Conservation (phyloP, 2,329 filamentous ascomycete genomes). For the Penicillium olsonii region DNA sequence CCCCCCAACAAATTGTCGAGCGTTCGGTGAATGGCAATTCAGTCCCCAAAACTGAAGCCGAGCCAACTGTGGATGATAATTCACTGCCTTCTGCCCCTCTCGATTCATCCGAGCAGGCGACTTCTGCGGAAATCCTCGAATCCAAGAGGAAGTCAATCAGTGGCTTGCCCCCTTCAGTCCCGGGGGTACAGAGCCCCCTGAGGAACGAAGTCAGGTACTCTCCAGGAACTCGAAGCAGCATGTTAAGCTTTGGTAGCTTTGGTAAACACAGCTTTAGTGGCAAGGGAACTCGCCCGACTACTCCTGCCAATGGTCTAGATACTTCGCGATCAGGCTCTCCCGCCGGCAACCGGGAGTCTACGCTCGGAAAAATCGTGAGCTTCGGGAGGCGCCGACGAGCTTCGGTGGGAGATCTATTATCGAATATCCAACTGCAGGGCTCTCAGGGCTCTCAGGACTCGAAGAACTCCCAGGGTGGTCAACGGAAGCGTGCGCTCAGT, state of each 20-base stretch:
- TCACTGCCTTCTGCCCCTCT: constrained; percentile 2
- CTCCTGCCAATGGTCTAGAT: constrained; percentile 19
- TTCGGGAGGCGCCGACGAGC: constrained; percentile 30
- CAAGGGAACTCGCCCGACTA: constrained; percentile 21
- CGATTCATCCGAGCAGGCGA: constrained; percentile 2
- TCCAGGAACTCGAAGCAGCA: constrained; percentile 25
- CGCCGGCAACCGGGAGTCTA: constrained; percentile 19
- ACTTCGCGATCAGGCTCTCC: constrained; percentile 7
- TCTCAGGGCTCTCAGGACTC: constrained; percentile 9
- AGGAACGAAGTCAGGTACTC: constrained; percentile 28
- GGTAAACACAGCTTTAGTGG: constrained; percentile 19
- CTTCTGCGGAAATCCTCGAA: constrained; percentile 20
- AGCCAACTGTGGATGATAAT: constrained; percentile 4
- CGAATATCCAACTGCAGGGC: constrained; percentile 20
- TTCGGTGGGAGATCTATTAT: constrained; percentile 25
- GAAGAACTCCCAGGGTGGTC: constrained; percentile 1
- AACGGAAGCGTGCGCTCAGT: constrained; percentile 19
- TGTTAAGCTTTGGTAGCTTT: constrained; percentile 27
- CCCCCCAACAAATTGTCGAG: neutral
- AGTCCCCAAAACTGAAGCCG: neutral
- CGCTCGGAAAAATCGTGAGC: constrained; percentile 30
- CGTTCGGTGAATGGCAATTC: constrained; percentile 8
- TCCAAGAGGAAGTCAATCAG: constrained; percentile 24
- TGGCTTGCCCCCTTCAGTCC: constrained; percentile 18
- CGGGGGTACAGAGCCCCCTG: constrained; percentile 23